Conservation (phyloP, 1,284 basidiomycete genomes). For the Phlebopus sp. region DNA sequence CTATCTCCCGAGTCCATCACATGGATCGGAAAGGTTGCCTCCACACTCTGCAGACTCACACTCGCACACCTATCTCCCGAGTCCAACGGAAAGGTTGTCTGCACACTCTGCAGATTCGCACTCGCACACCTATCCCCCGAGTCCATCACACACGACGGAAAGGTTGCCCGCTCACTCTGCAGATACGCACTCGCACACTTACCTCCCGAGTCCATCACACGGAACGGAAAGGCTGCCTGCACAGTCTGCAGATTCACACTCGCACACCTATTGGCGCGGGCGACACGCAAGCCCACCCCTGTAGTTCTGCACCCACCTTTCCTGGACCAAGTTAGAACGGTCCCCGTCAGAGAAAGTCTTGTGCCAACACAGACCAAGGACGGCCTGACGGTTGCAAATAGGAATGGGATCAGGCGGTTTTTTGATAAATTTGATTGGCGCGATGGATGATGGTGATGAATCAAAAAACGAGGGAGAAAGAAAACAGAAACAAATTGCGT, state of each 20-base stretch:
- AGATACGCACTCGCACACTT: no score
- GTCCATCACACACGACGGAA: slow-evolving; percentile 29
- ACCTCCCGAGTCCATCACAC: slow-evolving; percentile 30
- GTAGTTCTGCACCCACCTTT: slow-evolving; percentile 45
- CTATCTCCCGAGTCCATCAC: slow-evolving; percentile 31
- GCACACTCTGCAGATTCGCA: slow-evolving; percentile 31
- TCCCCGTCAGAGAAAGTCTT: no score
- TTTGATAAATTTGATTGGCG: slow-evolving; percentile 12
- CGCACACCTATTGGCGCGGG: slow-evolving; percentile 31
- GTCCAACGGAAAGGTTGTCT: slow-evolving; percentile 32
- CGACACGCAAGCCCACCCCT: slow-evolving; percentile 40
- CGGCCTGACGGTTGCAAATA: no score
- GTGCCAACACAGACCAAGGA: no score
- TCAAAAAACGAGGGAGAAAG: no score
- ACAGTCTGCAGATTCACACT: slow-evolving; percentile 30
- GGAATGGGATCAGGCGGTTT: slow-evolving; percentile 17
- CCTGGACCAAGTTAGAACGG: slow-evolving; percentile 43
- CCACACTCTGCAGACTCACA: slow-evolving; percentile 31
- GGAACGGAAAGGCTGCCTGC: slow-evolving; percentile 31
- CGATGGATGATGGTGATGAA: no score
- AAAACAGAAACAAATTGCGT: slow-evolving; percentile 20
- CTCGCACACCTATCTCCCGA: slow-evolving; percentile 31
- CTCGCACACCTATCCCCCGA: slow-evolving; percentile 31
- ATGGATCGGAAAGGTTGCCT: slow-evolving; percentile 31
- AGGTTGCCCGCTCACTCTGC: slow-evolving; percentile 33